Conservation (phyloP, 345 rosid genomes). For the Eucalyptus regnans region DNA sequence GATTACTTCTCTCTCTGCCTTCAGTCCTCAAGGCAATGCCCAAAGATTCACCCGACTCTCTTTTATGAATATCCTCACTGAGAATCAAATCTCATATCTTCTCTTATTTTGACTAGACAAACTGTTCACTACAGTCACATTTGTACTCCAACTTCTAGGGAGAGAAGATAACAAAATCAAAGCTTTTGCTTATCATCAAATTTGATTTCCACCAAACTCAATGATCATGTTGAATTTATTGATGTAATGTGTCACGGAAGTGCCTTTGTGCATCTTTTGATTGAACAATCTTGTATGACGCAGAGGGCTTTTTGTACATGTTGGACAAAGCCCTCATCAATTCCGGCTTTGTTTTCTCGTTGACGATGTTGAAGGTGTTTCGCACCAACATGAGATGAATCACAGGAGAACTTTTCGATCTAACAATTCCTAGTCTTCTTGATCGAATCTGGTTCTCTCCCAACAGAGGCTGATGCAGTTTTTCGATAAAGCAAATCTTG, state of each 20-base stretch:
- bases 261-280: not conserved
- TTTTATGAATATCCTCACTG: not conserved
- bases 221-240: not conserved
- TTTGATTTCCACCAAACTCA: not conserved
- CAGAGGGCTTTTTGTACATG: not conserved
- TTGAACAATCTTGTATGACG: not conserved
- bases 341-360: rapidly evolving
- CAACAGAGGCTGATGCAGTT: not conserved
- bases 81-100: not conserved
- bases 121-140: not conserved
- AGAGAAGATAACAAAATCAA: not conserved
- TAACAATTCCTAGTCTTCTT: not conserved
- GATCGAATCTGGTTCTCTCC: not conserved
- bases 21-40: not conserved
- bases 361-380: not conserved
- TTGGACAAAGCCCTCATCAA: not conserved
- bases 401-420: not conserved
- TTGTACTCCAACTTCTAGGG: not conserved
- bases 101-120: not conserved
- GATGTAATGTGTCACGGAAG: not conserved
- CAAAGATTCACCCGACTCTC: not conserved
- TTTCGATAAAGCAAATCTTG: not conserved
- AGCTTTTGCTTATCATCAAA: not conserved
- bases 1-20: not conserved
- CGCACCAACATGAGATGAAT: not conserved